phyloP scores from a whole-genome alignment of 2,329 filamentous ascomycete genomes.

The Fusarium sp. region DNA sequence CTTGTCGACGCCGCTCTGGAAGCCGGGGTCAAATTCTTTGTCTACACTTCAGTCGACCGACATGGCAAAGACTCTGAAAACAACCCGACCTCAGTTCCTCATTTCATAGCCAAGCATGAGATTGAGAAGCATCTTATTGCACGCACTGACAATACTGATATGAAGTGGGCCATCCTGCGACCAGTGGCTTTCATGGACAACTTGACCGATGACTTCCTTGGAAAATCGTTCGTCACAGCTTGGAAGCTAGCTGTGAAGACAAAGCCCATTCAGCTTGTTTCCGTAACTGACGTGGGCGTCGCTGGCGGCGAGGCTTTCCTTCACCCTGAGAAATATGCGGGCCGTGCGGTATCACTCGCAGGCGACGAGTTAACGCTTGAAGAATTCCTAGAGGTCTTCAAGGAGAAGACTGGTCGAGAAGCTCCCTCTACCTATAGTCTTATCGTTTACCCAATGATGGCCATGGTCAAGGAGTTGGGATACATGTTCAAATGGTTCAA shows the following conservation, averaged over 20 bases:
- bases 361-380: slow-evolving; percentile 15
- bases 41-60: slow-evolving; percentile 72
- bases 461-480: slow-evolving; percentile 21
- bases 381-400: slow-evolving; percentile 2
- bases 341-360: slow-evolving; percentile 13
- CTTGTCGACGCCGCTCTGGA: slow-evolving; percentile 67
- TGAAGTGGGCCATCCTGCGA: slow-evolving; percentile 54
- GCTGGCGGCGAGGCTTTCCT: slow-evolving; percentile 17
- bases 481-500: slow-evolving; percentile 33
- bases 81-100: slow-evolving; percentile 66
- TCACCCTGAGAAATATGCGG: slow-evolving; percentile 9
- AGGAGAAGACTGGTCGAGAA: slow-evolving; percentile 11
- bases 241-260: slow-evolving; percentile 48
- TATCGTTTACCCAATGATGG: slow-evolving; percentile 22
- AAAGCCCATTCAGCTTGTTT: slow-evolving; percentile 39
- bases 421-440: slow-evolving; percentile 14
- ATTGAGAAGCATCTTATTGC: slow-evolving; percentile 71
- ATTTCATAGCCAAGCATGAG: slow-evolving; percentile 69
- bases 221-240: slow-evolving; percentile 49
- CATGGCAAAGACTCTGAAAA: slow-evolving; percentile 63
- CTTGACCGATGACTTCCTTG: slow-evolving; percentile 47
- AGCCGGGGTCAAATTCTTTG: slow-evolving; percentile 66
- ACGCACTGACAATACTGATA: slow-evolving; percentile 47
- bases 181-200: slow-evolving; percentile 58
- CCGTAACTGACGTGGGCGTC: slow-evolving; percentile 9